Conservation (phyloP, 345 rosid species). For the Aquilaria sinensis region DNA sequence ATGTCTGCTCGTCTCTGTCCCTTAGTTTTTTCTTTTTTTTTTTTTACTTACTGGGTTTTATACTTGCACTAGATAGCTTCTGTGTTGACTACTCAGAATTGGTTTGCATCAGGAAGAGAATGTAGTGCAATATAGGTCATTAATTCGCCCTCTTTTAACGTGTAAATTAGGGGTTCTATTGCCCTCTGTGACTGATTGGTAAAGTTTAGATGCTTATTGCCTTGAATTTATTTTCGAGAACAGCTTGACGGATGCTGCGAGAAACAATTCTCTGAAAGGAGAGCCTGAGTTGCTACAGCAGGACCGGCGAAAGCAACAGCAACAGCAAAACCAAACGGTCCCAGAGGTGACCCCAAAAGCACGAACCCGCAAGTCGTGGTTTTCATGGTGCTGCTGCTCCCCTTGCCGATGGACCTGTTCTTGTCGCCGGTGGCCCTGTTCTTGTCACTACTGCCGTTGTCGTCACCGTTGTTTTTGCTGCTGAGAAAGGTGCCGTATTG, state of each 20-base stretch:
- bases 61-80: background rate
- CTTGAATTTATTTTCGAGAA: constrained; percentile 7
- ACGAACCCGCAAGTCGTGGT: constrained; percentile 15
- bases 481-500: too few relatives aligned
- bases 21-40: background rate
- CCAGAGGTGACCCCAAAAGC: constrained; percentile 14
- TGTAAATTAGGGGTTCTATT: background rate
- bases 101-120: too few relatives aligned
- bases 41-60: background rate
- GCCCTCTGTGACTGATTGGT: background rate
- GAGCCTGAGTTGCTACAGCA: constrained; percentile 16
- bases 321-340: constrained; percentile 8
- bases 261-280: constrained; percentile 11
- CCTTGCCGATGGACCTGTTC: constrained; percentile 6
- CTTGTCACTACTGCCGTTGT: constrained; percentile 1
- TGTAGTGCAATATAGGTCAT: too few relatives aligned
- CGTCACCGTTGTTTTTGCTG: background rate
- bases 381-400: constrained; percentile 19
- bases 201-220: background rate
- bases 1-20: constrained; percentile 27
- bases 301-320: constrained; percentile 14
- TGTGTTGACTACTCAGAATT: too few relatives aligned
- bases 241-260: constrained; percentile 33
- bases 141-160: background rate
- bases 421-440: constrained; percentile 2